A percentile compares a stretch with the other conserved stretches of the same genome.
Evolutionary conservation across 2,329 filamentous ascomycete genomes (phyloP).

Genomic region (Phyllosticta capitalensis): DNA sequence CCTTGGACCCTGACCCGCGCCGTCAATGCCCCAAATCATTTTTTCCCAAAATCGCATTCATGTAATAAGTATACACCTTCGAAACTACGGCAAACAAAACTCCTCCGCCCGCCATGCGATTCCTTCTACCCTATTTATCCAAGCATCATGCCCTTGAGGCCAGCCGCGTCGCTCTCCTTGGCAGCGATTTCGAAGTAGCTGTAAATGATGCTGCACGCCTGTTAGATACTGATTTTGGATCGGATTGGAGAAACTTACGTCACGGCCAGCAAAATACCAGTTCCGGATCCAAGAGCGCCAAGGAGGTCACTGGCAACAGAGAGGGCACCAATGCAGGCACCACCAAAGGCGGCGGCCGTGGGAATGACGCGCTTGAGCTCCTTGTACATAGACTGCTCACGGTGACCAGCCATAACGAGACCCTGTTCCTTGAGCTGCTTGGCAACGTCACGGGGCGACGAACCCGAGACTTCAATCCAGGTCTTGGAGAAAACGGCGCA

Average conservation of each 20-base stretch:
- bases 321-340: slow-evolving; percentile 95
- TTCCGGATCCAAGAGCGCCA: slow-evolving; percentile 91
- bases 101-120: neutral
- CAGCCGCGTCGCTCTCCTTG: slow-evolving; percentile 91
- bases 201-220: slow-evolving; percentile 76
- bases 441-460: slow-evolving; percentile 92
- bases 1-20: neutral
- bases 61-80: slow-evolving; percentile 8
- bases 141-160: slow-evolving; percentile 59
- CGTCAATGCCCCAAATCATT: slow-evolving; percentile 1
- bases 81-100: neutral
- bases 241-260: slow-evolving; percentile 58
- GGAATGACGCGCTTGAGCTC: slow-evolving; percentile 99
- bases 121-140: slow-evolving; percentile 24
- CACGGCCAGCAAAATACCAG: slow-evolving; percentile 94
- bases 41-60: slow-evolving; percentile 1
- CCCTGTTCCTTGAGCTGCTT: slow-evolving; percentile 99
- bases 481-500: slow-evolving; percentile 99
- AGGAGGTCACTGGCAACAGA: slow-evolving; percentile 93
- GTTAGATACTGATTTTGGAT: slow-evolving; percentile 15
- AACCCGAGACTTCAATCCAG: slow-evolving; percentile 99
- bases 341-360: slow-evolving; percentile 94
- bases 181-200: slow-evolving; percentile 99
- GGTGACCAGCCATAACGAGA: slow-evolving; percentile 97
- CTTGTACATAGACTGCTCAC: slow-evolving; percentile 99